phyloP scores from a whole-genome alignment of 169 alveolate species.

The Plasmodium gonderi region DNA sequence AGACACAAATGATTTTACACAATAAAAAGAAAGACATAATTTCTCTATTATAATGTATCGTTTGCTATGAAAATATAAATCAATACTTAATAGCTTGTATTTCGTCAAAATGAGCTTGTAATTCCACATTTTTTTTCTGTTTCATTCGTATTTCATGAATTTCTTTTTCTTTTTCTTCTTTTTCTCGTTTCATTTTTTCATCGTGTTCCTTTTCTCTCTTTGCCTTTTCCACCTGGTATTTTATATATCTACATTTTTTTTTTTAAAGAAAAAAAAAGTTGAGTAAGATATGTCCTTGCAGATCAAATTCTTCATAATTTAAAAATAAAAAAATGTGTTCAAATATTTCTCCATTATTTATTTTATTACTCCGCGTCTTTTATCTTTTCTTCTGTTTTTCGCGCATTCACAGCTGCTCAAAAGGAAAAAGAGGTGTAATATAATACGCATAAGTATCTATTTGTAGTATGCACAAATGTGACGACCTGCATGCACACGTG shows the following conservation, averaged over 20 bases:
- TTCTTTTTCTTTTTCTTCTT: slow-evolving; percentile 63
- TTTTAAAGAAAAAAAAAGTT: neutral
- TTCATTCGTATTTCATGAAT: slow-evolving; percentile 68
- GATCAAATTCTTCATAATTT: neutral
- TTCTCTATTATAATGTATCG: neutral
- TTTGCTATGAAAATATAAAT: neutral
- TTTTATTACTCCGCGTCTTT: slow-evolving; percentile 46
- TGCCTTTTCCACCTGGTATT: slow-evolving; percentile 46
- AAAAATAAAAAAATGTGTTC: neutral
- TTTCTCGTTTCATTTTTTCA: slow-evolving; percentile 46
- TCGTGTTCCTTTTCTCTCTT: slow-evolving; percentile 65
- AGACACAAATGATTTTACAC: neutral
- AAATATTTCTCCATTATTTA: neutral
- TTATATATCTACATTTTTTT: slow-evolving; percentile 15
- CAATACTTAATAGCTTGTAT: slow-evolving; percentile 64
- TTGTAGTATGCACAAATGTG: neutral
- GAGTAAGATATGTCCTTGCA: neutral
- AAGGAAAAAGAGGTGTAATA: neutral
- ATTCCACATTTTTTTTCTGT: slow-evolving; percentile 61
- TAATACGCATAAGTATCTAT: too few species aligned
- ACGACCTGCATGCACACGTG: neutral
- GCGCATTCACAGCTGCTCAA: slow-evolving; percentile 17
- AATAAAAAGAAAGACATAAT: neutral
- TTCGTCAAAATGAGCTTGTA: slow-evolving; percentile 65
- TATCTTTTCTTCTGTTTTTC: slow-evolving; percentile 33